These are phyloP conservation scores for Physcia stellaris DNA, from an alignment of 495 filamentous ascomycete genomes.

Conservation along the genomic window DNA sequence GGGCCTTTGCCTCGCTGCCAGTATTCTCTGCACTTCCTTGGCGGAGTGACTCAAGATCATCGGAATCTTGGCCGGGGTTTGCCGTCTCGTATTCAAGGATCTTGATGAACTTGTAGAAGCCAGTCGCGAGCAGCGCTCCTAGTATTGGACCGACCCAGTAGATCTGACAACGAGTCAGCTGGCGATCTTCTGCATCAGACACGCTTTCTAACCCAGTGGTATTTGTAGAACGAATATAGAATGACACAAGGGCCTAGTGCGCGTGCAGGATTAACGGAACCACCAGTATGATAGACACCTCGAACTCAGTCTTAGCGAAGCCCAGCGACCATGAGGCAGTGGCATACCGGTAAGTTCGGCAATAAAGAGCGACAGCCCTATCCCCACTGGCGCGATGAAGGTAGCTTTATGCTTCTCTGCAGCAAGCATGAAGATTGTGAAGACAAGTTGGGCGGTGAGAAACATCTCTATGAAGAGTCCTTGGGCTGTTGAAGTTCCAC, in stretches of 20 bases:
- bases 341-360: conserved; percentile 24
- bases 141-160: conserved; percentile 54
- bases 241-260: conserved; percentile 24
- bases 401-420: conserved; percentile 39
- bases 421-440: conserved; percentile 44
- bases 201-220: conserved; percentile 4
- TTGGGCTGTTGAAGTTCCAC: conserved; percentile 27
- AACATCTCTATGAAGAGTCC: conserved; percentile 46
- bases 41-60: too few relatives aligned
- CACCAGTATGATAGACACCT: conserved; percentile 48
- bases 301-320: not conserved
- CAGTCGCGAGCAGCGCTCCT: conserved; percentile 50
- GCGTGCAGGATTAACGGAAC: conserved; percentile 39
- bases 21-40: too few relatives aligned
- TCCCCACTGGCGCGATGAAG: conserved; percentile 25
- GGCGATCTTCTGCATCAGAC: too few relatives aligned
- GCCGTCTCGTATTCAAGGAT: conserved; percentile 60
- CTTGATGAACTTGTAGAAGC: conserved; percentile 55
- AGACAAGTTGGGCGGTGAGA: conserved; percentile 36
- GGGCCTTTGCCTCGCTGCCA: too few relatives aligned
- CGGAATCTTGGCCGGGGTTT: conserved; percentile 42
- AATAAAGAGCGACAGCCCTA: conserved; percentile 39
- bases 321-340: not conserved
- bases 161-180: conserved; percentile 34
- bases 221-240: conserved; percentile 6